These are phyloP conservation scores for Talaromyces proteolyticus DNA, from an alignment of 495 filamentous ascomycete species.

Conservation along the genomic window DNA sequence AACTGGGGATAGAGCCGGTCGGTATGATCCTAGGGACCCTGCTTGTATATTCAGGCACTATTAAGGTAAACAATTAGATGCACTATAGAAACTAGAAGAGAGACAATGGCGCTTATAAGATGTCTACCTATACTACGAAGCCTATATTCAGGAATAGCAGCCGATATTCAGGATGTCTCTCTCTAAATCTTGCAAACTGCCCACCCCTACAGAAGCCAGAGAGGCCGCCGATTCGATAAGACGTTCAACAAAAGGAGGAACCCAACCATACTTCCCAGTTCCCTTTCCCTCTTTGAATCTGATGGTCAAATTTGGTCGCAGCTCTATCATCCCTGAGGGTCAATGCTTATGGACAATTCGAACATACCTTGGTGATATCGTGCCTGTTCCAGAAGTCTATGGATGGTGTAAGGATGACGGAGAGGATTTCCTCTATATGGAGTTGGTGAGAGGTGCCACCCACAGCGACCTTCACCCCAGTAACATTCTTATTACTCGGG, in stretches of 20 bases:
- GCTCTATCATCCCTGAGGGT: not conserved
- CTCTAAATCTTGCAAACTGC: not conserved
- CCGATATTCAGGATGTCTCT: no score
- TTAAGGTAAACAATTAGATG: no score
- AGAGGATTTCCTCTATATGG: not conserved
- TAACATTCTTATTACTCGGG: constrained; percentile 27
- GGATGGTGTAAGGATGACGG: not conserved
- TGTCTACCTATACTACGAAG: no score
- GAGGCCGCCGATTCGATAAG: not conserved
- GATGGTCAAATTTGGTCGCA: not conserved
- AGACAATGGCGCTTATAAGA: no score
- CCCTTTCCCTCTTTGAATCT: not conserved
- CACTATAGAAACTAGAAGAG: no score
- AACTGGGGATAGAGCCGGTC: no score
- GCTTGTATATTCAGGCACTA: no score
- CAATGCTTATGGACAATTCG: not conserved
- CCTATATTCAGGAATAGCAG: no score
- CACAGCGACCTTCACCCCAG: constrained; percentile 28
- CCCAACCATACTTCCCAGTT: not conserved
- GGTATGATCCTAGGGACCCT: no score
- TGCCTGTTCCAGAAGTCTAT: not conserved
- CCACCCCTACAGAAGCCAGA: not conserved
- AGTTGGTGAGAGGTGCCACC: constrained; percentile 10
- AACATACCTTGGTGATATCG: not conserved
- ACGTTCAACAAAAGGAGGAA: not conserved